These are phyloP conservation scores for Wickerhamomyces chambardii DNA, from an alignment of 805 yeast genomes.

Conservation along the genomic window DNA sequence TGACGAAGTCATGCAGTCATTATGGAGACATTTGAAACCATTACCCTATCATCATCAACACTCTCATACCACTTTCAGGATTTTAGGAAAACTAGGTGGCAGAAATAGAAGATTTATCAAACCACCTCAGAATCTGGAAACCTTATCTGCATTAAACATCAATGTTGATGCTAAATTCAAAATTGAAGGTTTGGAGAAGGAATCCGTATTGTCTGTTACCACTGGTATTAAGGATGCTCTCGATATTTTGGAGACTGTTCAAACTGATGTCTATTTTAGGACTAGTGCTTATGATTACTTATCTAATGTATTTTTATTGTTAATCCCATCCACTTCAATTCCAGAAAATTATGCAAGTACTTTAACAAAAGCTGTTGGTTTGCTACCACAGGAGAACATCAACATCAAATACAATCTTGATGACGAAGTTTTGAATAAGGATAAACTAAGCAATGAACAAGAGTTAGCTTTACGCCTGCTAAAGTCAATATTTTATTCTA, in stretches of 20 bases:
- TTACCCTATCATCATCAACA: conserved; percentile 93
- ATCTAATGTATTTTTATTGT: conserved; percentile 53
- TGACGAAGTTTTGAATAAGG: conserved; percentile 36
- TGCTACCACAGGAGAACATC: conserved; percentile 26
- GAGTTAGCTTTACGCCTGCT: conserved; percentile 54
- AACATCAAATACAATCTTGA: conserved; percentile 22
- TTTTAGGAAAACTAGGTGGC: conserved; percentile 94
- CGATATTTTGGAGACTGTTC: conserved; percentile 59
- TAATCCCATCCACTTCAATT: conserved; percentile 36
- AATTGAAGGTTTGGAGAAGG: conserved; percentile 56
- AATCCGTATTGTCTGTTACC: conserved; percentile 68
- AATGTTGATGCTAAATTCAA: conserved; percentile 61
- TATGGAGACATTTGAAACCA: conserved; percentile 87
- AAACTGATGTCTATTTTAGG: conserved; percentile 51
- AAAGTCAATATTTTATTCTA: conserved; percentile 67
- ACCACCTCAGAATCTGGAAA: conserved; percentile 59
- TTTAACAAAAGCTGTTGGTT: conserved; percentile 40
- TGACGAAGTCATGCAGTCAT: conserved; percentile 87
- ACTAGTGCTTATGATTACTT: conserved; percentile 72
- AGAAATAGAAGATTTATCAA: conserved; percentile 81
- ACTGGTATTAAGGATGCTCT: conserved; percentile 80
- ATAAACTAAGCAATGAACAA: conserved; percentile 50
- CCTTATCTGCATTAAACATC: conserved; percentile 48
- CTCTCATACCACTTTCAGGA: conserved; percentile 88
- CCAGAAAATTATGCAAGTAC: conserved; percentile 31